A percentile compares a stretch with the other conserved stretches of the same genome.
phyloP scores from a whole-genome alignment of 495 filamentous ascomycete genomes.

The Tetracladium setigerum region DNA sequence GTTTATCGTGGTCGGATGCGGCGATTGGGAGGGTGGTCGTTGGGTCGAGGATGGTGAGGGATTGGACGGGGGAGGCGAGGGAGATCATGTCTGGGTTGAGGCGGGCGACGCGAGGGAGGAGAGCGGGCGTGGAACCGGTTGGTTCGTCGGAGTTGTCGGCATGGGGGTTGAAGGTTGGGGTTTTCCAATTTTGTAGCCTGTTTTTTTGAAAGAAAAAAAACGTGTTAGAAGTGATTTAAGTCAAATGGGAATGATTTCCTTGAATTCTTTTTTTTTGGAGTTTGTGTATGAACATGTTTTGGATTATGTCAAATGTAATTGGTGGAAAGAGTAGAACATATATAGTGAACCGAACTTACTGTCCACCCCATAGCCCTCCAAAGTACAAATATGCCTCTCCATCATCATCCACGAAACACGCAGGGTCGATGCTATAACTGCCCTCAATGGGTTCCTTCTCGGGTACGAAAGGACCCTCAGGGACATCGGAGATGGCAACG shows the following conservation, averaged over 20 bases:
- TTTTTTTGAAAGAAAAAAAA: background rate
- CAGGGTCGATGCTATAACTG: slow-evolving; percentile 57
- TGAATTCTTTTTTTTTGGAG: too few relatives aligned
- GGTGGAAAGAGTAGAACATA: background rate
- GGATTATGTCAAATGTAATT: too few relatives aligned
- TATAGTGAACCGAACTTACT: too few relatives aligned
- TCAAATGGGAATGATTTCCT: too few relatives aligned
- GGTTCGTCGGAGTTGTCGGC: slow-evolving; percentile 1
- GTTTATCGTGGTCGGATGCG: slow-evolving; percentile 59
- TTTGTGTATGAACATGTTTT: too few relatives aligned
- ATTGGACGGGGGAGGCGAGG: slow-evolving; percentile 13
- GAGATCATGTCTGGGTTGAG: slow-evolving; percentile 54
- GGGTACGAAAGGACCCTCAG: slow-evolving; percentile 49
- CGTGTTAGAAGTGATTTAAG: too few relatives aligned
- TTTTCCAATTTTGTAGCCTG: slow-evolving; percentile 38
- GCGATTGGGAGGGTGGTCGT: slow-evolving; percentile 43
- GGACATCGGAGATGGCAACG: slow-evolving; percentile 45
- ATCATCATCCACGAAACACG: slow-evolving; percentile 56
- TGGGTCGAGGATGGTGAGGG: slow-evolving; percentile 34
- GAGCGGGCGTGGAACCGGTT: slow-evolving; percentile 25
- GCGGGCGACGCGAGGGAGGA: slow-evolving; percentile 53
- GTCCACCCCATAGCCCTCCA: slow-evolving; percentile 66
- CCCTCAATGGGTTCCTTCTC: slow-evolving; percentile 36
- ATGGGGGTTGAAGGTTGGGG: slow-evolving; percentile 39
- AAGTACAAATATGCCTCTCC: slow-evolving; percentile 55